These are phyloP conservation scores for Fusarium mangiferae DNA, from an alignment of 2,329 filamentous ascomycete species.

Conservation along the genomic window DNA sequence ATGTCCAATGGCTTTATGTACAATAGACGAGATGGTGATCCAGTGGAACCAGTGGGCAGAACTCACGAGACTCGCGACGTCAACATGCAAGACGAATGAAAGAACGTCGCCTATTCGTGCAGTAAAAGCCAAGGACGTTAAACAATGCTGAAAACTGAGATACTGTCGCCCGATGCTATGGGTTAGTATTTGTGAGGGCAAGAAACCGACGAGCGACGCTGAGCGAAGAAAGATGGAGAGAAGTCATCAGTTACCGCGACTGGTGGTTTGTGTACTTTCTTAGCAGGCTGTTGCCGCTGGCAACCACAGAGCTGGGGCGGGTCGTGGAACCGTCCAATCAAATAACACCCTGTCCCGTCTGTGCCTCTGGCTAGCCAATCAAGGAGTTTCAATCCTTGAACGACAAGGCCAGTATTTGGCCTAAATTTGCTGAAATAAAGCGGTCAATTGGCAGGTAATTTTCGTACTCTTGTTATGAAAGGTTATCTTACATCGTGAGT, in stretches of 20 bases:
- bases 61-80: constrained; percentile 44
- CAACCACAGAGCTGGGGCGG: constrained; percentile 34
- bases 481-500: constrained; percentile 17
- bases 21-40: constrained; percentile 13
- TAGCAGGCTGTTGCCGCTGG: constrained; percentile 46
- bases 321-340: constrained; percentile 14
- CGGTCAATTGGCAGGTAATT: constrained; percentile 10
- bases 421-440: neutral
- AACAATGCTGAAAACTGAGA: constrained; percentile 43
- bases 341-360: neutral
- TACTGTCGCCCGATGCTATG: constrained; percentile 19
- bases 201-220: constrained; percentile 29
- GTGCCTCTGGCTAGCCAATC: constrained; percentile 11
- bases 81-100: constrained; percentile 43
- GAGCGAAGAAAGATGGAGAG: constrained; percentile 25
- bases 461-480: constrained; percentile 12
- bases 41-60: neutral
- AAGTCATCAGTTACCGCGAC: constrained; percentile 29
- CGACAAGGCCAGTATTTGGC: neutral
- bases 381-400: neutral
- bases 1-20: neutral
- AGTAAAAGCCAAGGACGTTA: constrained; percentile 35
- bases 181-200: constrained; percentile 40
- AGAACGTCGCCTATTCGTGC: constrained; percentile 21
- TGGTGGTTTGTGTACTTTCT: constrained; percentile 51